A percentile compares a stretch with the other conserved stretches of the same genome.
Conservation (phyloP, 1,284 basidiomycete genomes). For the Marasmius sp. region DNA sequence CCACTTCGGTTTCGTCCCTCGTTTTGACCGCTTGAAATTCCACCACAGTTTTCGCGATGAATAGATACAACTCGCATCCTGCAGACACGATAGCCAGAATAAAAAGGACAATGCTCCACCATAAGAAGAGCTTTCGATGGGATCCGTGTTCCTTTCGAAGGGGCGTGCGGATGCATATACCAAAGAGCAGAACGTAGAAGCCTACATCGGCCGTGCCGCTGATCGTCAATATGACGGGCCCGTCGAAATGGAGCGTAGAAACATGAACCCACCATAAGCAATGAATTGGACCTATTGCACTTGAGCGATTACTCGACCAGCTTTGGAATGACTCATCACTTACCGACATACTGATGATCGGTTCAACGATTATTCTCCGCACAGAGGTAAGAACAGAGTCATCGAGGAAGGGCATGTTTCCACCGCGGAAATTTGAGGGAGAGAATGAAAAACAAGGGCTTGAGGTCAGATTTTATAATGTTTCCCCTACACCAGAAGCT, state of each 20-base stretch:
- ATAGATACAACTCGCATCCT: neutral
- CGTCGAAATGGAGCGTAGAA: neutral
- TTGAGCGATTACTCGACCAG: neutral
- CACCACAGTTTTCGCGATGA: neutral
- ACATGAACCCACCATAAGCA: neutral
- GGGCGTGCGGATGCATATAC: neutral
- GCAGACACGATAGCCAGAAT: neutral
- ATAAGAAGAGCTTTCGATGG: neutral
- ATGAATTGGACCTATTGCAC: neutral
- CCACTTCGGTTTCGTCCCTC: neutral
- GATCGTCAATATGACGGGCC: neutral
- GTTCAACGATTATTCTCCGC: neutral
- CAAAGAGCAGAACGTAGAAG: neutral
- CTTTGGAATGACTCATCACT: neutral
- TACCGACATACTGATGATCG: neutral
- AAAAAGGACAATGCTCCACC: neutral
- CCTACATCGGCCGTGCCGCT: neutral
- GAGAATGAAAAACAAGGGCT: neutral
- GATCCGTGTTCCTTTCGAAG: neutral
- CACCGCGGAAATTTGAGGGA: neutral
- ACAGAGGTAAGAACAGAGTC: neutral
- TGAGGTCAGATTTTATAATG: neutral
- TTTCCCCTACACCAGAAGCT: too few relatives aligned
- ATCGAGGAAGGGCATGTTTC: neutral
- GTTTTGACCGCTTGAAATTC: neutral